Base-by-base conservation (phyloP, 2,329 filamentous ascomycete genomes). In the Exophiala lecanii-corni region DNA sequence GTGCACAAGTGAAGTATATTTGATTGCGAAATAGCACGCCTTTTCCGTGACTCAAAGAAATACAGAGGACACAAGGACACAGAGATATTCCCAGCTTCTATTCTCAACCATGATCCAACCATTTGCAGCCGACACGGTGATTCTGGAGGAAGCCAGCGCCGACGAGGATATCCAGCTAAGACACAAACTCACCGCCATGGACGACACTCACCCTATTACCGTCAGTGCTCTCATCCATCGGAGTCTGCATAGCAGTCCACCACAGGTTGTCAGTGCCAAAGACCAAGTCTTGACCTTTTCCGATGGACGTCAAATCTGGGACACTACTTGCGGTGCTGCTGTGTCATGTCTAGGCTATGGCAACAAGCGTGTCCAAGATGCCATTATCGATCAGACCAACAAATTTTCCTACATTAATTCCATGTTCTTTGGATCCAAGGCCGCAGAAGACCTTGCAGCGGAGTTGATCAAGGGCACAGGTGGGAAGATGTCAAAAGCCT, bases 241-340 rank as follows among this genome's bases (percentile, higher is more conserved):
- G 10, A 19, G 23, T 21, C 5, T 20, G 19, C 36, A 15, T 12
- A 26, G 23, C 18, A n/a, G 30, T 9, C 39, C 39, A 34, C 25
- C 38, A n/a, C 25, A 20, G 6, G 73, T 75, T 2, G 57, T 69
- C 6, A 68, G 64, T 0, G 76, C 69, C 6, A 61, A 68, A 42
- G 76, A 73, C 12, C 67, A 70, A 51, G 74, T 72, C 45, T 62
- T 79, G 13, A 61, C 66, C 33, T 64, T 78, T 1, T 65, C 66
- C 53, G 70, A 73, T 56, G 81, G 81, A 2, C 70, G 73, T 20
- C 68, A 66, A 28, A 74, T 92, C 33, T 73, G 89, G 10, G 86
- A 92, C 60, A 81, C 79, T 1, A 84, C 81, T n/a, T 76, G 82
- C 18, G 86, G 86, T 82, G 86, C 2, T 2, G 50, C 50, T 84